Evolutionary conservation across 2,329 filamentous ascomycete species (phyloP).

Genomic region (Chrysoporthe austroafricana): DNA sequence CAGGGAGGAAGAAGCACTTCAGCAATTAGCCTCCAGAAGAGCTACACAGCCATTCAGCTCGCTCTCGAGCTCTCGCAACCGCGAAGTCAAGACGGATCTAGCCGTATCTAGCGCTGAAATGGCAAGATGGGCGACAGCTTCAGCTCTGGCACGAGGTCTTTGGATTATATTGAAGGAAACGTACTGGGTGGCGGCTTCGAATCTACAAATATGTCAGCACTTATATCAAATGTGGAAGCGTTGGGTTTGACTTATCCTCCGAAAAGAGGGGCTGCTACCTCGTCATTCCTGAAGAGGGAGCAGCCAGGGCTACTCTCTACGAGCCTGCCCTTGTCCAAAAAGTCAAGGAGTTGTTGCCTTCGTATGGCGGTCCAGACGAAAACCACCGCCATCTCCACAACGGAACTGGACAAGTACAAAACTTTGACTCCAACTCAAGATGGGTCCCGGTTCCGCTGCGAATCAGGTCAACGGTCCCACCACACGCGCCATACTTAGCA

Average conservation of each 20-base stretch:
- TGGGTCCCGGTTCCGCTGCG: constrained; percentile 67
- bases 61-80: too few species aligned
- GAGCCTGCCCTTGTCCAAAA: constrained; percentile 44
- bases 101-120: too few species aligned
- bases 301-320: constrained; percentile 51
- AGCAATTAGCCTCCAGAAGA: too few species aligned
- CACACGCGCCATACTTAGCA: constrained; percentile 8
- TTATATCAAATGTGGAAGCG: constrained; percentile 12
- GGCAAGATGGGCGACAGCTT: background rate
- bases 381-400: constrained; percentile 30
- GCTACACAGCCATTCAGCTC: too few species aligned
- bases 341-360: constrained; percentile 27
- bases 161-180: background rate
- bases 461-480: constrained; percentile 19
- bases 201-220: constrained; percentile 34
- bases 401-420: constrained; percentile 78
- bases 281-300: constrained; percentile 55
- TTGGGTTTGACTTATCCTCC: constrained; percentile 53
- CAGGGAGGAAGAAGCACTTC: too few species aligned
- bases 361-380: constrained; percentile 30
- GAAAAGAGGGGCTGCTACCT: constrained; percentile 50
- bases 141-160: too few species aligned
- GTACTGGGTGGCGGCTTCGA: background rate
- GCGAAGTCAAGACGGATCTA: too few species aligned
- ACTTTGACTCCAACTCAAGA: constrained; percentile 93